These are phyloP conservation scores for Talaromyces sp. DNA, from an alignment of 2,329 filamentous ascomycete species.

Conservation along the genomic window DNA sequence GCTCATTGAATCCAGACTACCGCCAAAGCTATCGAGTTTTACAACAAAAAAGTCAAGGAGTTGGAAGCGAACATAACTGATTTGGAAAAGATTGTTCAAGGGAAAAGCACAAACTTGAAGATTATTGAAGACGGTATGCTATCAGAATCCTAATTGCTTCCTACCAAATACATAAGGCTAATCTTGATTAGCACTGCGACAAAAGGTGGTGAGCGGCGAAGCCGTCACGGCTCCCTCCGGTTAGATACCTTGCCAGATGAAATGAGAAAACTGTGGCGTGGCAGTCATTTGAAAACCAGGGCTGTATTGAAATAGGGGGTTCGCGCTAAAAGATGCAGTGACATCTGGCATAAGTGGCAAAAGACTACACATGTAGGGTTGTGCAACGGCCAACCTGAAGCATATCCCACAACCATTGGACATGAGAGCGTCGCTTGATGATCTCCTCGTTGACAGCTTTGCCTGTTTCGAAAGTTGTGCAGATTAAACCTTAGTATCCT, in stretches of 20 bases:
- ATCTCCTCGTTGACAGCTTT: neutral
- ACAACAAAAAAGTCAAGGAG: slow-evolving; percentile 64
- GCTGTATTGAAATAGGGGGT: neutral
- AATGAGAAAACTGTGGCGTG: neutral
- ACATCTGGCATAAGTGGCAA: neutral
- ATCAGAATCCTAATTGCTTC: neutral
- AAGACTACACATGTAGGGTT: neutral
- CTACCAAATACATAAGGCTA: slow-evolving; percentile 20
- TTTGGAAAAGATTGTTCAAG: slow-evolving; percentile 63
- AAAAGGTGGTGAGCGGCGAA: slow-evolving; percentile 50
- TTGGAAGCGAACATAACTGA: slow-evolving; percentile 62
- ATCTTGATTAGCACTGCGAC: slow-evolving; percentile 36
- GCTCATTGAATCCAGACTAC: slow-evolving; percentile 41
- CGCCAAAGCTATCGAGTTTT: slow-evolving; percentile 62
- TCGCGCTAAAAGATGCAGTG: neutral
- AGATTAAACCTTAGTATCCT: neutral
- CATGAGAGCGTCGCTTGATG: neutral
- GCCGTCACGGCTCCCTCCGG: slow-evolving; percentile 31
- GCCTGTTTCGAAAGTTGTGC: neutral
- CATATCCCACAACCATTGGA: neutral
- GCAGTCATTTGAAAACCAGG: neutral
- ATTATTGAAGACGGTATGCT: slow-evolving; percentile 79
- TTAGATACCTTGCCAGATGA: neutral
- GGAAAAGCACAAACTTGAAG: slow-evolving; percentile 78
- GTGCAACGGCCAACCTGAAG: neutral